These are phyloP conservation scores for Ophiostoma fasciatum DNA, from an alignment of 2,329 filamentous ascomycete species.

Conservation along the genomic window DNA sequence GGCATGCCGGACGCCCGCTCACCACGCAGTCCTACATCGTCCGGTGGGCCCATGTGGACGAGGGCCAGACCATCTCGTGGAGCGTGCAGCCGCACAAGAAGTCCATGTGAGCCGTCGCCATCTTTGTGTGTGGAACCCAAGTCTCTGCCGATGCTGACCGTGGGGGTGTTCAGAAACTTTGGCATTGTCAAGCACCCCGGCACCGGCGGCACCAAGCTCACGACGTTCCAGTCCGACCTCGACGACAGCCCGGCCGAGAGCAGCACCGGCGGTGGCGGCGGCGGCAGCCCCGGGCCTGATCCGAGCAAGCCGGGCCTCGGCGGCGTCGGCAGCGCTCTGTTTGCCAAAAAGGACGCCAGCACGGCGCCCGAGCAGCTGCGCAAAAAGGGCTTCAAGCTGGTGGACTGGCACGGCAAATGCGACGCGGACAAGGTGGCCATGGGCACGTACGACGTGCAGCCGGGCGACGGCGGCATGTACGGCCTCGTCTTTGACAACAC, in stretches of 20 bases:
- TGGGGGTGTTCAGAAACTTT: slow-evolving; percentile 61
- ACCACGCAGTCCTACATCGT: slow-evolving; percentile 76
- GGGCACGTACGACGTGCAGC: slow-evolving; percentile 67
- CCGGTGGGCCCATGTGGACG: slow-evolving; percentile 86
- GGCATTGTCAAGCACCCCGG: slow-evolving; percentile 96
- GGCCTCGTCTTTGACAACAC: slow-evolving; percentile 97
- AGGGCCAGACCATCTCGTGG: slow-evolving; percentile 90
- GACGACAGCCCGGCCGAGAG: slow-evolving; percentile 28
- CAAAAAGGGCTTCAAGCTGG: slow-evolving; percentile 52
- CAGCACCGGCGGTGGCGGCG: slow-evolving; percentile 26
- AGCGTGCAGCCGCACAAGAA: slow-evolving; percentile 96
- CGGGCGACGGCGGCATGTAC: slow-evolving; percentile 77
- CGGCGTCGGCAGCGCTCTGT: too few relatives aligned
- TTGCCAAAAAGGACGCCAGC: slow-evolving; percentile 40
- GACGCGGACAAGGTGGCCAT: slow-evolving; percentile 92
- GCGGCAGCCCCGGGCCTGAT: too few relatives aligned
- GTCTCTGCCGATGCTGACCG: not conserved
- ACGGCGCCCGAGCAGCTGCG: slow-evolving; percentile 49
- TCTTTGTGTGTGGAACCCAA: not conserved
- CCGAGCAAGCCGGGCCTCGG: slow-evolving; percentile 28
- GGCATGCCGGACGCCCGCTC: not conserved
- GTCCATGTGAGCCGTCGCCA: slow-evolving; percentile 50
- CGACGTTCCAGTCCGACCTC: slow-evolving; percentile 27
- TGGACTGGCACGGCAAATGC: slow-evolving; percentile 86
- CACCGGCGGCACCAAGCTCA: slow-evolving; percentile 39